Evolutionary conservation across 169 alveolate species (phyloP), one percentile per base, ranked within the genome.

Genomic region (Plasmodium falciparum): DNA sequence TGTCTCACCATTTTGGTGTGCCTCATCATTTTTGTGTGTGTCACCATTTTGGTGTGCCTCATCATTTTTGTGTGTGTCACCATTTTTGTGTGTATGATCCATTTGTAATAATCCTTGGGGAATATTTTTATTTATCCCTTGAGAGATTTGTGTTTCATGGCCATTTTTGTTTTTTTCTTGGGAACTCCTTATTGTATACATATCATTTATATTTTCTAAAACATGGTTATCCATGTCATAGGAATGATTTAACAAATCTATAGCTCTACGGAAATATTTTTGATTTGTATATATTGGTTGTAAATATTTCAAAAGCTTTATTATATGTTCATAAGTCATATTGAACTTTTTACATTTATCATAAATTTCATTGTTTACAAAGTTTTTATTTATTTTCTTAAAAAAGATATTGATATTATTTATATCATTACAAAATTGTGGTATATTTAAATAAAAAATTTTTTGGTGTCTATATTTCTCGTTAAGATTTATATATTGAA

Each of bases 301-400:
- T 5, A 78, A 20, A 15, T 65, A 22, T 24, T 58, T 65, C 76
- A 78, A 43, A 26, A 78, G 43, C 9, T 71, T 69, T 20, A 78
- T 9, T 20, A 71, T 50, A 17, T 58, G n/a, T 11, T 78, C 74
- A 43, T 78, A 78, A 0, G 69, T 78, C 39, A n/a, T 20, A 24
- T 66, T 15, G 26, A 78, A 66, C 17, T 43, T 78, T 1, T 24
- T 63, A 58, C 89, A 78, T 8, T 71, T 54, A 20, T 78, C 71
- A 70, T 78, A 78, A 49, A 78, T 49, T n/a, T 78, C 71, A 2
- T 22, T 71, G 29, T 65, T 26, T 13, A 78, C 76, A 17, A 78
- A 78, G 33, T 78, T 78, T 45, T 66, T 63, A 59, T 78, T 78
- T n/a, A 78, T 66, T 15, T 71, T 52, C 29, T 66, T 78, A 59